Evolutionary conservation across 805 yeast species (phyloP), one percentile per base, ranked within the genome.

Genomic region (Candida piceae): DNA sequence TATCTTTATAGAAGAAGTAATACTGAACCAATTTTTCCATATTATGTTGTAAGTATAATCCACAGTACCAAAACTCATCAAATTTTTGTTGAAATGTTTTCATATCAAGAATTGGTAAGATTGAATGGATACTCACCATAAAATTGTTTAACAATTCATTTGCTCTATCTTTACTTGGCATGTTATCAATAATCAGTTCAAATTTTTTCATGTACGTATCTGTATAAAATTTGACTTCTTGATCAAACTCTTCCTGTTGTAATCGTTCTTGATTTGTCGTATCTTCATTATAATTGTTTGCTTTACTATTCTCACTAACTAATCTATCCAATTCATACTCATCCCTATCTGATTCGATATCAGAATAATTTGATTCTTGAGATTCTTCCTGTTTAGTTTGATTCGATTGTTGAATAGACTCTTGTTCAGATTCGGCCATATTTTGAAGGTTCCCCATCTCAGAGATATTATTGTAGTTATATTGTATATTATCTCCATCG

Each of bases 101-200:
- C 21, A 76, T 46, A 43, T 76, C 76, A 32, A 77, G 41, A 3
- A 77, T 57, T 0, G 84, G 84, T n/a, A 76, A 49, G 16, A 77
- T 53, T 5, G 77, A 70, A 46, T 76, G 80, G 15, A 77, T 73
- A 2, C 76, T 71, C 29, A 64, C 66, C 15, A 69, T 54, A 42
- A 72, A 77, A 15, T 74, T 60, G 24, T 65, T 61, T 1, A 74
- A 60, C 20, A 76, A 53, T 40, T 72, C 76, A 41, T 60, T 67
- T 0, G 77, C 72, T 40, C 78, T 63, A 40, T 69, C 69, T 31
- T 60, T 64, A 2, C 72, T 52, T 1, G 82, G 81, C 17, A 76
- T 32, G 15, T 32, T 35, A 13, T 39, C 31, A 5, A 52, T 20
- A 36, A 45, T 65, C 61, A 17, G 55, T 51, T 25, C 63, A 50